These are phyloP conservation scores for Phylloporus rhodoxanthus DNA, from an alignment of 768 basidiomycete genomes.

Conservation along the genomic window DNA sequence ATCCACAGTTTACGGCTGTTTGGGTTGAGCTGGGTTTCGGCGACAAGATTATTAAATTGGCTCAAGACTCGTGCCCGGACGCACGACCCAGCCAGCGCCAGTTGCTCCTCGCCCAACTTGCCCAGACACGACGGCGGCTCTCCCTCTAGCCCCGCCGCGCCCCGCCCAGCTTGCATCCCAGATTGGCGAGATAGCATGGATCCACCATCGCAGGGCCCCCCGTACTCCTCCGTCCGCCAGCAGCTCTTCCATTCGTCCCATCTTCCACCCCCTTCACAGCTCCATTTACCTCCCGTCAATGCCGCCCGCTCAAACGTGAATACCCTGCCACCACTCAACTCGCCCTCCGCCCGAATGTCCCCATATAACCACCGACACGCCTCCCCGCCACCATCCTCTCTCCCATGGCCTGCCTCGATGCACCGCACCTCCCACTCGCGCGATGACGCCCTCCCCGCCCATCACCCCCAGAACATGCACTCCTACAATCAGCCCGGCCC, in stretches of 20 bases:
- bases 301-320: conserved; percentile 33
- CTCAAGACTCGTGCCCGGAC: conserved; percentile 15
- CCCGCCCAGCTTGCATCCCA: conserved; percentile 1
- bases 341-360: conserved; percentile 23
- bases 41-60: conserved; percentile 22
- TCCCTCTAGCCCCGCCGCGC: conserved; percentile 8
- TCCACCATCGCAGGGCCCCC: conserved; percentile 27
- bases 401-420: conserved; percentile 22
- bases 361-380: conserved; percentile 24
- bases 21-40: conserved; percentile 18
- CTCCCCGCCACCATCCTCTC: conserved; percentile 23
- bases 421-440: conserved; percentile 38
- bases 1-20: conserved; percentile 23
- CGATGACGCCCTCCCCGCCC: conserved; percentile 35
- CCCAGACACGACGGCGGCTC: conserved; percentile 1
- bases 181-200: conserved; percentile 19
- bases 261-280: conserved; percentile 40
- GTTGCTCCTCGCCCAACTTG: conserved; percentile 1
- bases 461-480: conserved; percentile 14
- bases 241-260: conserved; percentile 40
- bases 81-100: conserved; percentile 2
- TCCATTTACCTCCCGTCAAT: conserved; percentile 34
- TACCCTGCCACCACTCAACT: conserved; percentile 39
- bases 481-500: conserved; percentile 20
- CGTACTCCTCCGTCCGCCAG: conserved; percentile 24